These are phyloP conservation scores for Hygrophila difformis DNA, from an alignment of 257 asterid species.

Conservation along the genomic window DNA sequence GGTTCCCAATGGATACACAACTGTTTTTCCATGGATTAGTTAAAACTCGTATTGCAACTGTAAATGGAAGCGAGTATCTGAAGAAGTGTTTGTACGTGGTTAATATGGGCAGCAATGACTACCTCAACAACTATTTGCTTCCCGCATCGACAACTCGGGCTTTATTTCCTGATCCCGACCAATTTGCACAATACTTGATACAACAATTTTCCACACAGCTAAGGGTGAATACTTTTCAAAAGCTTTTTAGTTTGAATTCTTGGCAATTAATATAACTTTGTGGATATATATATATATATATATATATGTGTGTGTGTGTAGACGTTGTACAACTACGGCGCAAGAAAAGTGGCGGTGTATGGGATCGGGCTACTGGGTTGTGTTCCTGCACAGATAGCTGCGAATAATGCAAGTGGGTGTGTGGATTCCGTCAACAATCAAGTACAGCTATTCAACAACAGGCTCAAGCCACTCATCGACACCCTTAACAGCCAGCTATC, in stretches of 20 bases:
- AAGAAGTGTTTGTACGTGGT: constrained; percentile 36
- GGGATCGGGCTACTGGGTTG: constrained; percentile 43
- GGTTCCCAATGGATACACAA: constrained; percentile 24
- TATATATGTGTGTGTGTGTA: neutral
- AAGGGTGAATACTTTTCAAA: constrained; percentile 11
- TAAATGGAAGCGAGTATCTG: constrained; percentile 11
- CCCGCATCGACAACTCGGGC: constrained; percentile 19
- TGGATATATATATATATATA: too few species aligned
- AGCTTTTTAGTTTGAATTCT: too few species aligned
- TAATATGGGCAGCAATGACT: constrained; percentile 52
- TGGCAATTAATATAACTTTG: too few species aligned
- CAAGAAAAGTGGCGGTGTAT: constrained; percentile 40
- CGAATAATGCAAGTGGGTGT: constrained; percentile 26
- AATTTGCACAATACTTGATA: constrained; percentile 29
- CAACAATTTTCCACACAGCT: constrained; percentile 16
- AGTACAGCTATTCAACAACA: constrained; percentile 23
- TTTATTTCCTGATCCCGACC: constrained; percentile 18
- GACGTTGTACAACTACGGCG: constrained; percentile 32
- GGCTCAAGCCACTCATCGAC: constrained; percentile 26
- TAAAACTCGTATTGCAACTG: neutral
- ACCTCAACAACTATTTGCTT: constrained; percentile 39
- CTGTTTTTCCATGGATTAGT: constrained; percentile 23
- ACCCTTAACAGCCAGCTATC: constrained; percentile 20
- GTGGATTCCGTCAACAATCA: constrained; percentile 28
- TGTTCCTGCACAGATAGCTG: constrained; percentile 19